Conservation (phyloP, 2,329 filamentous ascomycete species). For the Xylariaceae sp. region DNA sequence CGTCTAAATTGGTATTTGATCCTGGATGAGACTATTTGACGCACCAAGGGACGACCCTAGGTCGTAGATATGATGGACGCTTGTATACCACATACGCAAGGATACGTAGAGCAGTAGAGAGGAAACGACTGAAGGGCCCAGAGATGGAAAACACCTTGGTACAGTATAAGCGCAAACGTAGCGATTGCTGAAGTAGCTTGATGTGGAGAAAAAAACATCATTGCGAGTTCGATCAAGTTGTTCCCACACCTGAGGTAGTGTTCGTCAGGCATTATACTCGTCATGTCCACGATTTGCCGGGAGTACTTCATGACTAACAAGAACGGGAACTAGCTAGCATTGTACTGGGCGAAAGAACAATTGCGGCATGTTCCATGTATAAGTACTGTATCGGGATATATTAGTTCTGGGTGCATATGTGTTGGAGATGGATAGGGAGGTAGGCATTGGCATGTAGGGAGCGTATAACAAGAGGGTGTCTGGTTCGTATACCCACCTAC, state of each 20-base stretch:
- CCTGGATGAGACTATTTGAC: conserved; percentile 14
- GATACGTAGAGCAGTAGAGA: neutral
- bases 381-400: conserved; percentile 10
- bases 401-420: neutral
- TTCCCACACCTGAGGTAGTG: no score
- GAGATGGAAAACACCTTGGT: no score
- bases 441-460: neutral
- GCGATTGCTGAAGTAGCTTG: no score
- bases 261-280: neutral
- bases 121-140: no score
- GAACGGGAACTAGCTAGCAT: neutral
- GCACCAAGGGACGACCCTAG: conserved; percentile 3
- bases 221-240: no score
- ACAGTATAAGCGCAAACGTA: no score
- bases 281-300: conserved; percentile 7
- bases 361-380: conserved; percentile 11
- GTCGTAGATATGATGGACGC: neutral
- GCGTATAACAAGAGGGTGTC: neutral
- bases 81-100: neutral
- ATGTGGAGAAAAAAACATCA: no score
- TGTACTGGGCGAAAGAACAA: neutral
- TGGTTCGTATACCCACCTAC: conserved; percentile 4
- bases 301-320: conserved; percentile 2
- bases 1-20: conserved; percentile 23
- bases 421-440: neutral